Evolutionary conservation across 768 basidiomycete genomes (phyloP).

Genomic region (Megacollybia marginata): DNA sequence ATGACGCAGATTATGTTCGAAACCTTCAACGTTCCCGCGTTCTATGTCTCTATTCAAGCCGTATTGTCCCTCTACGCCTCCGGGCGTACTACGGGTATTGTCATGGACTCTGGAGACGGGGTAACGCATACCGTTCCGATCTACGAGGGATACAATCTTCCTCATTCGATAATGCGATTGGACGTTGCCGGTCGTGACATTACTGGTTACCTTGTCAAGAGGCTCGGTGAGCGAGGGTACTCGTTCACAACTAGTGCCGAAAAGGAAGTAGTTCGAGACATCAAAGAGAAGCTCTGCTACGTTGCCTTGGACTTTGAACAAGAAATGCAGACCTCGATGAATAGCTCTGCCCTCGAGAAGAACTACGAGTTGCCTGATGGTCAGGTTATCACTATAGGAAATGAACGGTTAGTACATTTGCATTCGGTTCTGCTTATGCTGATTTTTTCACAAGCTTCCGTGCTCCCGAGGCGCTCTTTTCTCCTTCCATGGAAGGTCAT

Average conservation of each 20-base stretch:
- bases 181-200: slow-evolving; percentile 92
- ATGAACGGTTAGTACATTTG: slow-evolving; percentile 36
- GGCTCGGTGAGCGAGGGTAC: slow-evolving; percentile 62
- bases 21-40: slow-evolving; percentile 66
- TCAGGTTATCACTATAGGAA: slow-evolving; percentile 52
- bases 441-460: slow-evolving; percentile 30
- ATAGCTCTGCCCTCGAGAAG: slow-evolving; percentile 64
- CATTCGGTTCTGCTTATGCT: no score
- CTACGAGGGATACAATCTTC: slow-evolving; percentile 89
- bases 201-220: slow-evolving; percentile 66
- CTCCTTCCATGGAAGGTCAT: slow-evolving; percentile 59
- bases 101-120: slow-evolving; percentile 15
- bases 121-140: slow-evolving; percentile 57
- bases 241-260: slow-evolving; percentile 67
- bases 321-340: slow-evolving; percentile 67
- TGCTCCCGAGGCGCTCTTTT: slow-evolving; percentile 67
- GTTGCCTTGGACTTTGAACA: slow-evolving; percentile 75
- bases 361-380: slow-evolving; percentile 68
- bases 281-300: slow-evolving; percentile 75
- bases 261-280: slow-evolving; percentile 67
- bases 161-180: slow-evolving; percentile 88
- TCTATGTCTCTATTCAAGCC: slow-evolving; percentile 71
- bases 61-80: slow-evolving; percentile 77
- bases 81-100: slow-evolving; percentile 91
- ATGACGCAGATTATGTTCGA: slow-evolving; percentile 72